Evolutionary conservation across 495 filamentous ascomycete genomes (phyloP).

Genomic region (Aspergillus haitiensis): DNA sequence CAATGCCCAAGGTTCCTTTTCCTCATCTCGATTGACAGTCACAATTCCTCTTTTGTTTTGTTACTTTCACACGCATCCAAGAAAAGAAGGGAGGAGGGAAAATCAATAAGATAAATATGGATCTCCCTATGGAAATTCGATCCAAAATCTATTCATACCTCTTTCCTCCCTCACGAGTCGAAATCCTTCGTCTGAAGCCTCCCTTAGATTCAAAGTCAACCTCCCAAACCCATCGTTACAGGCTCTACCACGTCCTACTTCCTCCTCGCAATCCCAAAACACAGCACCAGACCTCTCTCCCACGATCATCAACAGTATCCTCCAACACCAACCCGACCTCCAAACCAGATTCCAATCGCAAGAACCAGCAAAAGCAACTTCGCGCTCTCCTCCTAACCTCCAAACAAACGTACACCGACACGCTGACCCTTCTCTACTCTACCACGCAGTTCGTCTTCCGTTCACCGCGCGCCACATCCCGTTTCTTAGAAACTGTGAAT

Average conservation of each 20-base stretch:
- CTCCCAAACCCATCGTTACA: background rate
- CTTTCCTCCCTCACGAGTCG: slow-evolving; percentile 14
- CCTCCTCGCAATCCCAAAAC: slow-evolving; percentile 4
- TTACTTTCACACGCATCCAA: background rate
- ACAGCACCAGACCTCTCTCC: background rate
- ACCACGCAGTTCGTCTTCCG: slow-evolving; percentile 29
- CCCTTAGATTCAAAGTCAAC: background rate
- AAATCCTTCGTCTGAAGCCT: slow-evolving; percentile 16
- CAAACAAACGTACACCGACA: slow-evolving; percentile 21
- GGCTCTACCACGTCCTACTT: slow-evolving; percentile 16
- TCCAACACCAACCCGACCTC: background rate
- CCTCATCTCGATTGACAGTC: no score
- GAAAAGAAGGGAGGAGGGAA: background rate
- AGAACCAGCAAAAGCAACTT: background rate
- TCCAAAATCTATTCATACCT: slow-evolving; percentile 23
- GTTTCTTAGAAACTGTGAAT: slow-evolving; percentile 19
- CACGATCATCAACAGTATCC: background rate
- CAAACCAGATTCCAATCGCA: background rate
- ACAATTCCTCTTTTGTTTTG: background rate
- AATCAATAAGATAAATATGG: background rate
- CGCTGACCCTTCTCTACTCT: slow-evolving; percentile 24
- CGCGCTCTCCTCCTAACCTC: slow-evolving; percentile 20
- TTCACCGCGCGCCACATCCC: slow-evolving; percentile 15
- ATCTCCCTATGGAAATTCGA: slow-evolving; percentile 21
- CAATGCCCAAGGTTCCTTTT: background rate